Evolutionary conservation across 1,139 yeast species (phyloP).

Genomic region (Debaryomyces sp.): DNA sequence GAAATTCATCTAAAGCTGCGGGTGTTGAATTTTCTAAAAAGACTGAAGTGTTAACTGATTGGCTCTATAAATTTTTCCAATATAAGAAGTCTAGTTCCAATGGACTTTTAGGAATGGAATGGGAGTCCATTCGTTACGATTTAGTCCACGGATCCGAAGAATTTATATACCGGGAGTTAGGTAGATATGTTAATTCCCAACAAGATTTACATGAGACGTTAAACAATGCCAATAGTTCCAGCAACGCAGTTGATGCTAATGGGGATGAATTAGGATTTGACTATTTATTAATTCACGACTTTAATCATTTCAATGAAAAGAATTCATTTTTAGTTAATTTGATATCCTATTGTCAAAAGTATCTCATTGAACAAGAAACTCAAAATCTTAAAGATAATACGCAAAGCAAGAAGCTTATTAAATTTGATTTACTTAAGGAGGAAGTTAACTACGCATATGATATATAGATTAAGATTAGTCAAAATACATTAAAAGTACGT

Average conservation of each 20-base stretch:
- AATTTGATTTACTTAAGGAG: conserved; percentile 33
- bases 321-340: conserved; percentile 31
- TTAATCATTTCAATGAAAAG: conserved; percentile 36
- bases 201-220: conserved; percentile 1
- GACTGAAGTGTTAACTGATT: conserved; percentile 29
- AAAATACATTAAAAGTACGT: background rate
- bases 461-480: background rate
- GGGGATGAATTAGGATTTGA: conserved; percentile 20
- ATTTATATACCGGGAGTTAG: conserved; percentile 36
- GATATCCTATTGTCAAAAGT: conserved; percentile 29
- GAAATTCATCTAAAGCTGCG: conserved; percentile 31
- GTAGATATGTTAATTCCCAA: conserved; percentile 19
- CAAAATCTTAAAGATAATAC: background rate
- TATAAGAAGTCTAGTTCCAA: conserved; percentile 42
- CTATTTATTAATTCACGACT: conserved; percentile 40
- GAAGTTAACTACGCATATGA: conserved; percentile 15
- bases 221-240: conserved; percentile 11
- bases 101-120: conserved; percentile 45
- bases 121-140: conserved; percentile 50
- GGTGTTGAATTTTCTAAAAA: conserved; percentile 34
- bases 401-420: background rate
- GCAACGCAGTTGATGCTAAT: conserved; percentile 7
- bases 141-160: conserved; percentile 41
- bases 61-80: conserved; percentile 42
- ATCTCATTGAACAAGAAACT: conserved; percentile 10